phyloP scores from a whole-genome alignment of 495 filamentous ascomycete species.

The Penicillium argentinense region DNA sequence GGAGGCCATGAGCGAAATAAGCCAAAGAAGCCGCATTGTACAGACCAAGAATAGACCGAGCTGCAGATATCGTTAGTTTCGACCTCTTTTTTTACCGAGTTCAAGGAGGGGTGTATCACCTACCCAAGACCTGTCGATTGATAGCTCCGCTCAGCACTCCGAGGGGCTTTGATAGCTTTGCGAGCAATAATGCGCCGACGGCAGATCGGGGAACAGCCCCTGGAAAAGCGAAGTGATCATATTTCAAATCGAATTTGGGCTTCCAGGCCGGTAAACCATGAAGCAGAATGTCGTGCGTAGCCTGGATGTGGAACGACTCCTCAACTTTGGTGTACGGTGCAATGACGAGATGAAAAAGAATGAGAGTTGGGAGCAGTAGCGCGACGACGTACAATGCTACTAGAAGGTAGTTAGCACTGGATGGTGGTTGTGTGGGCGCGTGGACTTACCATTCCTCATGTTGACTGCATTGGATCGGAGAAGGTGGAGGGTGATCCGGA shows the following conservation, averaged over 20 bases:
- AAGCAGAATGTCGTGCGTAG: conserved; percentile 81
- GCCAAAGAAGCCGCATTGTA: conserved; percentile 70
- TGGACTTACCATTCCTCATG: conserved; percentile 28
- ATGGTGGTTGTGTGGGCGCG: not conserved
- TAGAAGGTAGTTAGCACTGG: conserved; percentile 11
- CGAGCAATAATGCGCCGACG: conserved; percentile 71
- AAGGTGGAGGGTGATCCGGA: conserved; percentile 26
- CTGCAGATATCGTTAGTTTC: conserved; percentile 38
- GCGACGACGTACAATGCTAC: conserved; percentile 3
- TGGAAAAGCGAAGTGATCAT: conserved; percentile 91
- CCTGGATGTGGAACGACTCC: conserved; percentile 97
- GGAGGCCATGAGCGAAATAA: conserved; percentile 62
- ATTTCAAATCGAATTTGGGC: conserved; percentile 50
- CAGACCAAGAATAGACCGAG: conserved; percentile 75
- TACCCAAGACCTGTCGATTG: conserved; percentile 56
- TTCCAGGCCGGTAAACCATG: conserved; percentile 72
- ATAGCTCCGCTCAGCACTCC: conserved; percentile 43
- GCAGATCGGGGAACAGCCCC: conserved; percentile 92
- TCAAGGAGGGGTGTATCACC: not conserved
- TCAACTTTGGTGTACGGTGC: conserved; percentile 98
- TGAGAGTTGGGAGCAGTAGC: conserved; percentile 62
- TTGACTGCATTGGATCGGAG: conserved; percentile 19
- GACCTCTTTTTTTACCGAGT: too few species aligned
- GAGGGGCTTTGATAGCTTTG: conserved; percentile 65
- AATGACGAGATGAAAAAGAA: conserved; percentile 71